phyloP scores from a whole-genome alignment of 441 rosid genomes.

The Populus tomentosa region DNA sequence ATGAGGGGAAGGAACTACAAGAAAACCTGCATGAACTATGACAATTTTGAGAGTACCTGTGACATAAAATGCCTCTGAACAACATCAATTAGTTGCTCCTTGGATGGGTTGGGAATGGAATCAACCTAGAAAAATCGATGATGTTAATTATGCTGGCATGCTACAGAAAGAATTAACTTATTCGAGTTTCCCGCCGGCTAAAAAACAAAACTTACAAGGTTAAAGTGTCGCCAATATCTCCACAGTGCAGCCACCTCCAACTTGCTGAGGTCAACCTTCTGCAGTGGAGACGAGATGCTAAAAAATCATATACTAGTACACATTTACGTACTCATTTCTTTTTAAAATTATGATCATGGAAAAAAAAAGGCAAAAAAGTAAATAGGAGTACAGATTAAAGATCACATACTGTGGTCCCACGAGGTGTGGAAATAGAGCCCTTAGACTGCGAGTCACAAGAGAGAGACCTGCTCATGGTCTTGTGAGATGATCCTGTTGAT shows the following conservation, averaged over 20 bases:
- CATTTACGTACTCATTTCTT: not conserved
- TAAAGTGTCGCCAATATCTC: conserved; percentile 87
- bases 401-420: conserved; percentile 50
- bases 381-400: not conserved
- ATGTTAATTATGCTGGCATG: not conserved
- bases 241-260: conserved; percentile 83
- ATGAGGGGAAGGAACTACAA: not conserved
- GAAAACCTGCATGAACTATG: not conserved
- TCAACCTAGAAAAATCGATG: conserved; percentile 47
- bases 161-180: not conserved
- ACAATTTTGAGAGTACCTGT: conserved; percentile 44
- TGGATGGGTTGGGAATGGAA: conserved; percentile 74
- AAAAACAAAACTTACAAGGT: conserved; percentile 58
- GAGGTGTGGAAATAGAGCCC: conserved; percentile 50
- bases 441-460: conserved; percentile 87
- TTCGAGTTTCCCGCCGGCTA: not conserved
- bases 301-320: not conserved
- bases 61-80: conserved; percentile 95
- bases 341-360: not conserved
- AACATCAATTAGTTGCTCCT: conserved; percentile 71
- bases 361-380: not conserved
- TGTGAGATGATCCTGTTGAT: conserved; percentile 71
- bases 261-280: conserved; percentile 92
- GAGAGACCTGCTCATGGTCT: conserved; percentile 63
- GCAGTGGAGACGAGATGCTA: conserved; percentile 8